Evolutionary conservation across 148 eudicot genomes (phyloP), one percentile per base, ranked within the genome.

Genomic region (Camellia japonica): DNA sequence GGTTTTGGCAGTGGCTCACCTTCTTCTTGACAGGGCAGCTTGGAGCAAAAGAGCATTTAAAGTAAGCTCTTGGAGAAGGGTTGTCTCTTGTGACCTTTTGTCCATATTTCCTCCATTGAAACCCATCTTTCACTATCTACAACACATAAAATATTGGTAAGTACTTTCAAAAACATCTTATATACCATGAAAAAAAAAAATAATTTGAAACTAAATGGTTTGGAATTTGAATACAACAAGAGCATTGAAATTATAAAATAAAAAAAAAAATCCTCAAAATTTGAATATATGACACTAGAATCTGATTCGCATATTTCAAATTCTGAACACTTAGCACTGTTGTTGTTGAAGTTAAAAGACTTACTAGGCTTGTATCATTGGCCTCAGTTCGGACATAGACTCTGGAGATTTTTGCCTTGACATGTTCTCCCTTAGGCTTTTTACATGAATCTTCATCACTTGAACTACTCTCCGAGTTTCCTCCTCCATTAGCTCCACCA

Each of bases 11-110:
- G 0, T 38, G n/a, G 56, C 16, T 80, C 75, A 89, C 92, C 96
- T 92, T 92, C 85, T 92, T 92, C 71, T 90, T 92, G 75, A 92
- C 96, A 2, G 92, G 93, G 77, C 96, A 92, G 14, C 71, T 83
- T 3, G 96, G 96, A 75, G 96, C 96, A 82, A 87, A 89, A 68
- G 96, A 89, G 76, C 96, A 92, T 73, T 89, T 92, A 86, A 90
- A 92, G 86, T 92, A 92, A 74, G 93, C 96, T 81, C 96, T 86
- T 77, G 96, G 96, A 69, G 85, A 90, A 72, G 96, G 96, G 47
- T 92, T 92, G 80, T 92, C 96, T 82, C 92, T 89, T 1, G 96
- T 92, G 11, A 92, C 93, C 80, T 92, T 92, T 76, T 92, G 96
- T 1, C 96, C 96, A 43, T 92, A 92, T 79, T 92, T 92, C 47